Percentiles rank a stretch among this genome's conserved stretches.
phyloP scores from a whole-genome alignment of 164 flowering plant genomes.

The Aristolochia fimbriata region DNA sequence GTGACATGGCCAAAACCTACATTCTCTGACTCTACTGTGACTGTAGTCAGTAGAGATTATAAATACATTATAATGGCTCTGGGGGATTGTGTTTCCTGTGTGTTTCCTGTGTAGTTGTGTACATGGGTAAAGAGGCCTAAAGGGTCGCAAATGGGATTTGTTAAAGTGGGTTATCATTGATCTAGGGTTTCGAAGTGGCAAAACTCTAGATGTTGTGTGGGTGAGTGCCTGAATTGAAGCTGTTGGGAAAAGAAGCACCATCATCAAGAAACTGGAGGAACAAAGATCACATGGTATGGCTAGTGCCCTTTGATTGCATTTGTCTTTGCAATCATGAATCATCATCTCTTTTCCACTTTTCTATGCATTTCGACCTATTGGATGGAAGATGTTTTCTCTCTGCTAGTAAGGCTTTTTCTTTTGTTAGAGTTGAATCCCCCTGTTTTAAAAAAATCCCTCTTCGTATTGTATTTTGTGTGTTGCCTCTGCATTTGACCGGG shows the following conservation, averaged over 20 bases:
- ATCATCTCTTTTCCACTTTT: constrained; percentile 1
- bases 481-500: too few species aligned
- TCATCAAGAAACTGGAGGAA: constrained; percentile 14
- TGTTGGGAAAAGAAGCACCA: constrained; percentile 14
- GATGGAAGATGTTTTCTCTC: not conserved
- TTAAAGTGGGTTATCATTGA: constrained; percentile 9
- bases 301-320: constrained; percentile 10
- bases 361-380: not conserved
- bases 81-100: too few species aligned
- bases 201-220: constrained; percentile 1
- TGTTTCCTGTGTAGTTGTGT: not conserved
- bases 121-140: too few species aligned
- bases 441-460: not conserved
- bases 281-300: constrained; percentile 19
- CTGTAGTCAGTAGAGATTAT: too few species aligned
- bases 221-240: constrained; percentile 12
- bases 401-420: not conserved
- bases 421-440: constrained; percentile 2
- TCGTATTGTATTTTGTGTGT: too few species aligned
- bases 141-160: not conserved
- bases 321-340: constrained; percentile 16
- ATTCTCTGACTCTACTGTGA: not conserved
- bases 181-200: not conserved
- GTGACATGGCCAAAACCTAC: constrained; percentile 1
- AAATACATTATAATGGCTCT: too few species aligned